Percentiles rank a stretch among this genome's conserved stretches.
Evolutionary conservation across 805 yeast genomes (phyloP).

Genomic region (Wickerhamomyces silvicola): DNA sequence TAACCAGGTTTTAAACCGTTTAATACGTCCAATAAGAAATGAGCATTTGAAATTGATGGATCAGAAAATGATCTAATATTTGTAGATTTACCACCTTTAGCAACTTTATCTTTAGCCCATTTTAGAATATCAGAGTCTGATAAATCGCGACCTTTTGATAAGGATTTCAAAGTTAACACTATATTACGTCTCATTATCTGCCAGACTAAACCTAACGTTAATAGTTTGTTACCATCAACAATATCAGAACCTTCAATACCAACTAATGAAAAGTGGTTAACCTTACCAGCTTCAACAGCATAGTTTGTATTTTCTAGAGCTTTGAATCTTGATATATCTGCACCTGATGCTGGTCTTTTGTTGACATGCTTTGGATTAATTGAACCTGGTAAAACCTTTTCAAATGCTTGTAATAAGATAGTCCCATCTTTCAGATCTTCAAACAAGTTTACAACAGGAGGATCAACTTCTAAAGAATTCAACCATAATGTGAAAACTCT

Average conservation of each 20-base stretch:
- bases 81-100: conserved; percentile 74
- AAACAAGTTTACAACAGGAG: conserved; percentile 84
- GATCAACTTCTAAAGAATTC: conserved; percentile 92
- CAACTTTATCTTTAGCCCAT: conserved; percentile 89
- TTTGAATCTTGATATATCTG: conserved; percentile 81
- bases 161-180: conserved; percentile 67
- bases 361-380: conserved; percentile 76
- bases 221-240: conserved; percentile 82
- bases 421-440: conserved; percentile 95
- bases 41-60: conserved; percentile 65
- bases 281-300: conserved; percentile 95
- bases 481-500: conserved; percentile 97
- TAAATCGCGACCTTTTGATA: conserved; percentile 70
- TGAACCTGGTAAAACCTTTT: conserved; percentile 91
- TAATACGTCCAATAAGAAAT: conserved; percentile 81
- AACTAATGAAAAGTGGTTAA: conserved; percentile 85
- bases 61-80: conserved; percentile 83
- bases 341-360: conserved; percentile 71
- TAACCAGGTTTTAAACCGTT: conserved; percentile 96
- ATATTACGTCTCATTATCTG: conserved; percentile 97
- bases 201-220: conserved; percentile 94
- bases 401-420: conserved; percentile 84
- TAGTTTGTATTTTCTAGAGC: conserved; percentile 97
- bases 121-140: conserved; percentile 80
- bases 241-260: conserved; percentile 98